Percentiles rank a stretch among this genome's conserved stretches.
Evolutionary conservation across 75 land plant genomes (phyloP).

Genomic region (Picea glauca): DNA sequence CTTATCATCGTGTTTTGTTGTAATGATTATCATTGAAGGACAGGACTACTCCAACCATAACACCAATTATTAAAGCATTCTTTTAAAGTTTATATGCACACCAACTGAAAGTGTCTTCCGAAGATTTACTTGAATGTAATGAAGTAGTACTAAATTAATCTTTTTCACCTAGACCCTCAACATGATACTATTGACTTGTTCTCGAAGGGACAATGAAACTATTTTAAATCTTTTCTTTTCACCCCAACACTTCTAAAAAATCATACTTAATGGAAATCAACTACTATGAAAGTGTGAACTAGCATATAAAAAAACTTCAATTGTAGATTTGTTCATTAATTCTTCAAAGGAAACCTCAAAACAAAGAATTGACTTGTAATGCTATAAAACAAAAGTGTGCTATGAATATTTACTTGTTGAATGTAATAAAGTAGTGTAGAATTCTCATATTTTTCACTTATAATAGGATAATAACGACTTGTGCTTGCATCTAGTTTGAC

Average conservation of each 20-base stretch:
- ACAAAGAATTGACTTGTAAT: neutral
- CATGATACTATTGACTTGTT: slow-evolving; percentile 43
- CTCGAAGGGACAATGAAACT: slow-evolving; percentile 11
- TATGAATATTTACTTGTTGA: slow-evolving; percentile 70
- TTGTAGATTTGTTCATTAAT: neutral
- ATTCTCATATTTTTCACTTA: slow-evolving; percentile 78
- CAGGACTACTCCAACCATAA: too few relatives aligned
- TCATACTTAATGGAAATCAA: neutral
- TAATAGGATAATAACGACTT: slow-evolving; percentile 46
- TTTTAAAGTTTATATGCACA: too few relatives aligned
- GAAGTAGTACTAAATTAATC: slow-evolving; percentile 84
- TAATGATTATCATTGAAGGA: too few relatives aligned
- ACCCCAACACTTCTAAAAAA: neutral
- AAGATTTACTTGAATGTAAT: slow-evolving; percentile 75
- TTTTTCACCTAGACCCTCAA: slow-evolving; percentile 52
- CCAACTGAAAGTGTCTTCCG: neutral
- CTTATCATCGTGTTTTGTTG: too few relatives aligned
- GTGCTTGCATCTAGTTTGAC: slow-evolving; percentile 63
- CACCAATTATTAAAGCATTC: too few relatives aligned
- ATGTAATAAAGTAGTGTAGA: slow-evolving; percentile 84
- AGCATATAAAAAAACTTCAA: neutral
- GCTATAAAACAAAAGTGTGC: neutral
- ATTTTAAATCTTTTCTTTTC: neutral
- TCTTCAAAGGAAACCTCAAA: neutral
- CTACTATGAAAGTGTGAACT: neutral